Conservation (phyloP, 768 basidiomycete species). For the Russula brevipes region DNA sequence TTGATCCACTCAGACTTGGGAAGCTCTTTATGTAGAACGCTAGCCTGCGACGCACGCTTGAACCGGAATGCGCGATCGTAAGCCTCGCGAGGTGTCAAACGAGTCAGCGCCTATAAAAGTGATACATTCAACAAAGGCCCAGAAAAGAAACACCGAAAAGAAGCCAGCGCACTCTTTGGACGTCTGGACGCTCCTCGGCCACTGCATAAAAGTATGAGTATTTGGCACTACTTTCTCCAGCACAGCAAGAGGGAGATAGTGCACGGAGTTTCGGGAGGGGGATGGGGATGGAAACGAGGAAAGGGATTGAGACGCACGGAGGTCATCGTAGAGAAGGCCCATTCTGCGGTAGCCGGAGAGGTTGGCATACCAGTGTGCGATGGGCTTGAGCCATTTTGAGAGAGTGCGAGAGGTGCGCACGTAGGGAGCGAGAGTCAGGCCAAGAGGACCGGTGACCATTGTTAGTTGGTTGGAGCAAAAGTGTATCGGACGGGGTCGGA, state of each 20-base stretch:
- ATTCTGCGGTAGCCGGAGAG: slow-evolving; percentile 77
- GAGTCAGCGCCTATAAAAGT: slow-evolving; percentile 65
- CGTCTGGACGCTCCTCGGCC: slow-evolving; percentile 69
- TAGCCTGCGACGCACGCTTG: slow-evolving; percentile 75
- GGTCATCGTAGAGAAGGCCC: slow-evolving; percentile 93
- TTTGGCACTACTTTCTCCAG: neutral
- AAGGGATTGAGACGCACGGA: slow-evolving; percentile 52
- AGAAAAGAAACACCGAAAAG: neutral
- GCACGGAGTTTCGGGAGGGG: slow-evolving; percentile 10
- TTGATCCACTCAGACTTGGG: slow-evolving; percentile 78
- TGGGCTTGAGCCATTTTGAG: slow-evolving; percentile 61
- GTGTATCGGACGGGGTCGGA: neutral
- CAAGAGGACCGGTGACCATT: slow-evolving; percentile 55
- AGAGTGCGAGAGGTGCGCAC: slow-evolving; percentile 66
- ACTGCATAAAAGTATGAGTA: slow-evolving; percentile 39
- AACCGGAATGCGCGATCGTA: slow-evolving; percentile 92
- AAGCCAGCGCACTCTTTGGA: slow-evolving; percentile 64
- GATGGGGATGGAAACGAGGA: neutral
- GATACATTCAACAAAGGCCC: neutral
- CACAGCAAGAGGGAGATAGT: slow-evolving; percentile 12
- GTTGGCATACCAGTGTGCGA: slow-evolving; percentile 80
- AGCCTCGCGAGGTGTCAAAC: slow-evolving; percentile 69
- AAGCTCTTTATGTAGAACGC: slow-evolving; percentile 71
- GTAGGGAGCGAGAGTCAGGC: slow-evolving; percentile 70
- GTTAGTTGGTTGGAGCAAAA: no score